phyloP scores from a whole-genome alignment of 768 basidiomycete genomes.

The Pilatotrama ljubarskyi region DNA sequence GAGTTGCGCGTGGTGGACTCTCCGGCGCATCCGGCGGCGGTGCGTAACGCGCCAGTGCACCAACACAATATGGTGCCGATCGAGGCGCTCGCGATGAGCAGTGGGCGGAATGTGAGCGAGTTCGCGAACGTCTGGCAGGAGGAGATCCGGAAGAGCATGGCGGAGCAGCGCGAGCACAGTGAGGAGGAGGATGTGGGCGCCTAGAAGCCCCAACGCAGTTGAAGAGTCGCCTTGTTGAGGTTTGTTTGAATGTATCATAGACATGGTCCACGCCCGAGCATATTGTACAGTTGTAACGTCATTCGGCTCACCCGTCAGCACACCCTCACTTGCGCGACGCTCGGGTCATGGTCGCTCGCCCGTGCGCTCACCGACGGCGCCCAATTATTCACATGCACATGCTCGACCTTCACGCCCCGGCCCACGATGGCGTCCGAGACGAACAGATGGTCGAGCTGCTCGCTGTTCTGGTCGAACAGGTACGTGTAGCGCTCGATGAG shows the following conservation, averaged over 20 bases:
- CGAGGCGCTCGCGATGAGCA: constrained; percentile 80
- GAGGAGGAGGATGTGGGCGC: background rate
- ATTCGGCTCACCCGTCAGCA: constrained; percentile 32
- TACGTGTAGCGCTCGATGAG: constrained; percentile 58
- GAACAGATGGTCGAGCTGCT: constrained; percentile 61
- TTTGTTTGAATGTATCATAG: background rate
- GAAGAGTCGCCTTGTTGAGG: background rate
- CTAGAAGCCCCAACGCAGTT: background rate
- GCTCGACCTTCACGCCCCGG: constrained; percentile 47
- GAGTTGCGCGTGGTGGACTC: constrained; percentile 73
- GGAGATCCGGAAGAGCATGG: constrained; percentile 41
- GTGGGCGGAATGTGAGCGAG: constrained; percentile 67
- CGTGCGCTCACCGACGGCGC: constrained; percentile 40
- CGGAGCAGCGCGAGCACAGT: background rate
- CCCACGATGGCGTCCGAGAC: constrained; percentile 42
- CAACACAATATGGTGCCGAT: constrained; percentile 92
- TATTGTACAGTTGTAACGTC: background rate
- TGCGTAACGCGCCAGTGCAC: constrained; percentile 66
- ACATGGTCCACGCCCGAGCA: background rate
- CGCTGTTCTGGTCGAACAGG: constrained; percentile 55
- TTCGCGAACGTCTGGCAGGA: constrained; percentile 71
- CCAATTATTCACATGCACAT: constrained; percentile 64
- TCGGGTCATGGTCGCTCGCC: constrained; percentile 62
- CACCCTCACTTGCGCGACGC: constrained; percentile 48
- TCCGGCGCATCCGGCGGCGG: constrained; percentile 65